Evolutionary conservation across 2,329 filamentous ascomycete species (phyloP).

Genomic region (Claviceps maximensis): DNA sequence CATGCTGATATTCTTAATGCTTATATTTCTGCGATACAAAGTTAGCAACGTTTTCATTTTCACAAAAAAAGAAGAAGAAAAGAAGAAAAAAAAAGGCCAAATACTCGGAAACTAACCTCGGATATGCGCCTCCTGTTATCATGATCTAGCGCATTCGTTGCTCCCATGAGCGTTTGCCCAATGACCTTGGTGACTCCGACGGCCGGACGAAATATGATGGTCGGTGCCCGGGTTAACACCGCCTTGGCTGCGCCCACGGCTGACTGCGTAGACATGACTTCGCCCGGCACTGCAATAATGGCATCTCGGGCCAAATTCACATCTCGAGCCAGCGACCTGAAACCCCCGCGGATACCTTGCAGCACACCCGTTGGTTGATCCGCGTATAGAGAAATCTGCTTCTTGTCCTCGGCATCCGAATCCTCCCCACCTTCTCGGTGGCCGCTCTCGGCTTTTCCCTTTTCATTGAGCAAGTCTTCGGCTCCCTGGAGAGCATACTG

Average conservation of each 20-base stretch:
- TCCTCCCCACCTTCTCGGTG: constrained; percentile 44
- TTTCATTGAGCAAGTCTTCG: constrained; percentile 57
- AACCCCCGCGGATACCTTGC: constrained; percentile 73
- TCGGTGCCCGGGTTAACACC: constrained; percentile 73
- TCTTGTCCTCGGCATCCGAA: constrained; percentile 54
- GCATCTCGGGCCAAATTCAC: constrained; percentile 78
- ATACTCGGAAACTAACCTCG: constrained; percentile 54
- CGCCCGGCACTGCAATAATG: constrained; percentile 85
- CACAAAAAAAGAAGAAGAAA: too few relatives aligned
- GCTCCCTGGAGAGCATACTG: constrained; percentile 85
- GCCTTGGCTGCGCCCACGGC: constrained; percentile 70
- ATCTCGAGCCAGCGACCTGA: constrained; percentile 71
- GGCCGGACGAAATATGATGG: constrained; percentile 78
- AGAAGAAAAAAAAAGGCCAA: too few relatives aligned
- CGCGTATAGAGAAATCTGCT: constrained; percentile 81
- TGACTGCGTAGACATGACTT: constrained; percentile 74
- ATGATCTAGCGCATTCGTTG: constrained; percentile 82
- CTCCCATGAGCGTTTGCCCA: constrained; percentile 79
- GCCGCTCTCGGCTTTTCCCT: constrained; percentile 18
- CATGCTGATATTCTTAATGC: constrained; percentile 17
- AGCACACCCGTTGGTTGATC: constrained; percentile 85
- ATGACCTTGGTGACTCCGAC: constrained; percentile 84
- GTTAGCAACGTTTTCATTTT: constrained; percentile 4
- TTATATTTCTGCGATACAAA: constrained; percentile 32
- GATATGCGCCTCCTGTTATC: constrained; percentile 68